Percentiles rank a stretch among this genome's conserved stretches.
phyloP scores from a whole-genome alignment of 1,284 basidiomycete genomes.

The Chondrostereum purpureum region DNA sequence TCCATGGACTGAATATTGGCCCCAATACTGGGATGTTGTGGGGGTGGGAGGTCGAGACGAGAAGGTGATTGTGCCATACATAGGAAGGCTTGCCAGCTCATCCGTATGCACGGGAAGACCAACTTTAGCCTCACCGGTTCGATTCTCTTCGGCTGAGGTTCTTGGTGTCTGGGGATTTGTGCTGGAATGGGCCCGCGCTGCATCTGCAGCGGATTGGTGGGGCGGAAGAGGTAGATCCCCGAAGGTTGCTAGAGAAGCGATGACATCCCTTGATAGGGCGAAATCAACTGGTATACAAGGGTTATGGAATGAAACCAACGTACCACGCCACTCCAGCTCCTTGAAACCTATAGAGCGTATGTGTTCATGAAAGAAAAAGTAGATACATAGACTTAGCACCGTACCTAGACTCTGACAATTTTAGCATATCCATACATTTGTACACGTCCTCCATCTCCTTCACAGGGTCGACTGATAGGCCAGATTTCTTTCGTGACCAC shows the following conservation, averaged over 20 bases:
- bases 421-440: slow-evolving; percentile 59
- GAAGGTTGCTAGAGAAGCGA: neutral
- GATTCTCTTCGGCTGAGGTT: neutral
- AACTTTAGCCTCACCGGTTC: neutral
- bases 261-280: neutral
- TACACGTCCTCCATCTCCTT: slow-evolving; percentile 61
- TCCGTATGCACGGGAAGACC: slow-evolving; percentile 9
- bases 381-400: neutral
- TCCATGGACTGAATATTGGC: neutral
- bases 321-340: neutral
- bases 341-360: neutral
- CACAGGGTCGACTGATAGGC: slow-evolving; percentile 40
- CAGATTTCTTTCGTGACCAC: slow-evolving; percentile 57
- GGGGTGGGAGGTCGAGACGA: neutral
- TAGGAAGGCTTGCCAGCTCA: slow-evolving; percentile 7
- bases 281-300: neutral
- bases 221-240: neutral
- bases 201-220: no score
- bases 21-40: neutral
- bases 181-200: no score
- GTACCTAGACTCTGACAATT: slow-evolving; percentile 27
- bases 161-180: neutral
- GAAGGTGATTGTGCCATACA: slow-evolving; percentile 3
- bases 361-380: neutral
- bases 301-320: neutral